Evolutionary conservation across 2,329 filamentous ascomycete genomes (phyloP).

Genomic region (Coleophoma cylindrospora): DNA sequence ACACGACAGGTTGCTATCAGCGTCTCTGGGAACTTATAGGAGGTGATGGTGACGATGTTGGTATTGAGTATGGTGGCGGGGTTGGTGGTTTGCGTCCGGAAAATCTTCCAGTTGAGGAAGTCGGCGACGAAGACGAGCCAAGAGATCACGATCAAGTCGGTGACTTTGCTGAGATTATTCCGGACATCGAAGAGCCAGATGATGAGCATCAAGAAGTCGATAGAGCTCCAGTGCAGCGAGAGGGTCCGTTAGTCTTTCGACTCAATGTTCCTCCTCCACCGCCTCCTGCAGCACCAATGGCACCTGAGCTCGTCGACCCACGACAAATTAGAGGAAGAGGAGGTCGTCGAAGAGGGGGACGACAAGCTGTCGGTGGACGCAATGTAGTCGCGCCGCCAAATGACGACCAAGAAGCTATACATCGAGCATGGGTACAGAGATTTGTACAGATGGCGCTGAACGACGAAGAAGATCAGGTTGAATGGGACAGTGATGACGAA

Average conservation of each 20-base stretch:
- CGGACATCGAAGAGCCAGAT: slow-evolving; percentile 11
- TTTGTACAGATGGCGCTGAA: slow-evolving; percentile 29
- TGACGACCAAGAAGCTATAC: slow-evolving; percentile 9
- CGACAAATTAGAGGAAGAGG: slow-evolving; percentile 4
- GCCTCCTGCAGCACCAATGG: slow-evolving; percentile 6
- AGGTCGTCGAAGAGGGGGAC: not conserved
- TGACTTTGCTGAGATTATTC: slow-evolving; percentile 4
- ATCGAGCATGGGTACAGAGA: slow-evolving; percentile 26
- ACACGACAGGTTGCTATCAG: slow-evolving; percentile 69
- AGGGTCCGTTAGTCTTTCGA: slow-evolving; percentile 27
- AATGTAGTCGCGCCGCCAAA: slow-evolving; percentile 5
- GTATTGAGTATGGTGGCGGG: slow-evolving; percentile 18
- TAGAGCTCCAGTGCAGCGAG: slow-evolving; percentile 16
- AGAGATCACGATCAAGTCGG: slow-evolving; percentile 3
- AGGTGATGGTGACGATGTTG: slow-evolving; percentile 56
- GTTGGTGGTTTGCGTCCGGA: not conserved
- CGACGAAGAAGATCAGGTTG: slow-evolving; percentile 26
- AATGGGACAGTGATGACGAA: slow-evolving; percentile 37
- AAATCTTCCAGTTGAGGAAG: not conserved
- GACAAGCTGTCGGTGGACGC: slow-evolving; percentile 5
- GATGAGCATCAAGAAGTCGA: slow-evolving; percentile 6
- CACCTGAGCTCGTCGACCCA: slow-evolving; percentile 15
- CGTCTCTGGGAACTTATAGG: slow-evolving; percentile 85
- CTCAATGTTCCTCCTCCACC: slow-evolving; percentile 20
- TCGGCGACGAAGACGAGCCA: not conserved